Percentiles rank a stretch among this genome's conserved stretches.
Evolutionary conservation across 495 filamentous ascomycete species (phyloP).

Genomic region (Aspergillus conjunctus): DNA sequence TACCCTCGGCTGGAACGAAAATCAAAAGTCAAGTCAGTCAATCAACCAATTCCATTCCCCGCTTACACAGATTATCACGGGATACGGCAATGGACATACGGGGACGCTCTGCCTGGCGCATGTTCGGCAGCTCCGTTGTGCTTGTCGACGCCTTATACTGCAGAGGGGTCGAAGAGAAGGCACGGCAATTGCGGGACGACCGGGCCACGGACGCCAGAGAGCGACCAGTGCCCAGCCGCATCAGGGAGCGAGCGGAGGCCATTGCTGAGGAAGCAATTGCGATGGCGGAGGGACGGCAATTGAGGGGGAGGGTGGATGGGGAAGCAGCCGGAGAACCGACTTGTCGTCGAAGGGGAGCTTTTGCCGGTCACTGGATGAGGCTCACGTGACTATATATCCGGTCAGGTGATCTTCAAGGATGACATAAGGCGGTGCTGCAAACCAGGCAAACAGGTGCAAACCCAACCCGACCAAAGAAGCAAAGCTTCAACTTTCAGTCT

Average conservation of each 20-base stretch:
- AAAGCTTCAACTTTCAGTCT: slow-evolving; percentile 44
- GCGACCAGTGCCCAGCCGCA: slow-evolving; percentile 65
- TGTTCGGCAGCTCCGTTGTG: slow-evolving; percentile 58
- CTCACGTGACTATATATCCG: slow-evolving; percentile 16
- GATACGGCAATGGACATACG: slow-evolving; percentile 45
- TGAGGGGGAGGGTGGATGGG: slow-evolving; percentile 17
- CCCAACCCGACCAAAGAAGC: slow-evolving; percentile 36
- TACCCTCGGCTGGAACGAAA: slow-evolving; percentile 50
- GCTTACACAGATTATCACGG: neutral
- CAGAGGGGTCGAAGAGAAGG: slow-evolving; percentile 58
- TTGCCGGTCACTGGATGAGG: slow-evolving; percentile 31
- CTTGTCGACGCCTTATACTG: slow-evolving; percentile 51
- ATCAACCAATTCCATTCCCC: slow-evolving; percentile 5
- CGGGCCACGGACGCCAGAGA: slow-evolving; percentile 62
- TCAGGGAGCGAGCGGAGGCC: slow-evolving; percentile 61
- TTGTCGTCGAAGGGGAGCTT: slow-evolving; percentile 34
- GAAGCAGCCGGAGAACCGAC: slow-evolving; percentile 27
- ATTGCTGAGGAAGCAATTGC: slow-evolving; percentile 43
- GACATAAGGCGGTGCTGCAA: slow-evolving; percentile 32
- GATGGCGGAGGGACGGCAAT: slow-evolving; percentile 19
- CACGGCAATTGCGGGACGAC: slow-evolving; percentile 53
- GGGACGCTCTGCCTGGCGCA: slow-evolving; percentile 64
- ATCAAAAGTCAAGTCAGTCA: slow-evolving; percentile 24
- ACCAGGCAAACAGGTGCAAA: slow-evolving; percentile 37
- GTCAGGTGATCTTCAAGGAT: slow-evolving; percentile 11